phyloP scores from a whole-genome alignment of 2,329 filamentous ascomycete genomes.

The Fusarium avenaceum region DNA sequence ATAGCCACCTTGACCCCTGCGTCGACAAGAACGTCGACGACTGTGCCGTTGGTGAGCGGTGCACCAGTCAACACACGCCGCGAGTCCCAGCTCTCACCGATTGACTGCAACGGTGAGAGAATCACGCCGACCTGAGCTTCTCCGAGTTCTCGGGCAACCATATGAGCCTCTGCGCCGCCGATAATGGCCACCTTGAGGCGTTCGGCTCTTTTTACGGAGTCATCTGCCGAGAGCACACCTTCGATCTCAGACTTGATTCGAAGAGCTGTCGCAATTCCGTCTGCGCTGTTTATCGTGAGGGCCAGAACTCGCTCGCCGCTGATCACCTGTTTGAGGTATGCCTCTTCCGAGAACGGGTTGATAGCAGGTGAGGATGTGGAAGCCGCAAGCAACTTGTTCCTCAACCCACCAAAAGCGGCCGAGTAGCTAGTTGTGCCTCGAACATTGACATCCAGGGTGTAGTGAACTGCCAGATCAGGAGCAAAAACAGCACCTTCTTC shows the following conservation, averaged over 20 bases:
- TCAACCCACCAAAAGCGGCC: conserved; percentile 64
- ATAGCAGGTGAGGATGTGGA: conserved; percentile 53
- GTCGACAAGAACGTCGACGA: conserved; percentile 67
- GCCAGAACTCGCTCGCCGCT: conserved; percentile 67
- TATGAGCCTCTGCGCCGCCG: conserved; percentile 73
- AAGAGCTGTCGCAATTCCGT: conserved; percentile 72
- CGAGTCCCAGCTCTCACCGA: conserved; percentile 70
- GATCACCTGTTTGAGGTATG: conserved; percentile 68
- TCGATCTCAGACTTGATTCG: conserved; percentile 71
- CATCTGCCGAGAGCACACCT: conserved; percentile 47
- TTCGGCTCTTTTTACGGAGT: conserved; percentile 4
- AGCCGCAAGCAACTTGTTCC: conserved; percentile 67
- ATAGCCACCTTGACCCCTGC: conserved; percentile 72
- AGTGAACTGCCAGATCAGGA: conserved; percentile 69
- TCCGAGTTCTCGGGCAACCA: conserved; percentile 71
- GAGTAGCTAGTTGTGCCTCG: conserved; percentile 65
- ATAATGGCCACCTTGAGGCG: conserved; percentile 68
- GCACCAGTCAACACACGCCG: conserved; percentile 73
- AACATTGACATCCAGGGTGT: conserved; percentile 63
- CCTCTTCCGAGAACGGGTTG: conserved; percentile 62
- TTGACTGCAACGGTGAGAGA: conserved; percentile 70
- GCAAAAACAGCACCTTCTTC: conserved; percentile 66
- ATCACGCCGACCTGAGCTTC: conserved; percentile 70
- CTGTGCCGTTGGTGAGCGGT: conserved; percentile 75
- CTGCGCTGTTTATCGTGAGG: conserved; percentile 72